phyloP scores from a whole-genome alignment of 805 yeast genomes.

The Saturnispora gosingensis region DNA sequence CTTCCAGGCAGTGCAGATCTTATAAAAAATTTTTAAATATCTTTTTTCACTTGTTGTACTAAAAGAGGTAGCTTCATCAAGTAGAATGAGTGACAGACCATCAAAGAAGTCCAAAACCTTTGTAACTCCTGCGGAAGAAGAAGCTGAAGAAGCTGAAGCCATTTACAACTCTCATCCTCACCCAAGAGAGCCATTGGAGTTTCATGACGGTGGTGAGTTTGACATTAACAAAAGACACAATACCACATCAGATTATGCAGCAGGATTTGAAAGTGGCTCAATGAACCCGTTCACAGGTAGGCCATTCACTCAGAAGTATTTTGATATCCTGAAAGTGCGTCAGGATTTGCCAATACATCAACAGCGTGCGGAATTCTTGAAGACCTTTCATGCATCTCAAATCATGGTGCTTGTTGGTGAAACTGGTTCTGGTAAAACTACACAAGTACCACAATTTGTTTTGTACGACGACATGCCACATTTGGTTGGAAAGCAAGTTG shows the following conservation, averaged over 20 bases:
- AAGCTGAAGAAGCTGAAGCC: constrained; percentile 50
- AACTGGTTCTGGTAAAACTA: constrained; percentile 98
- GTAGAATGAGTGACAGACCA: constrained; percentile 30
- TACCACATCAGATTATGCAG: constrained; percentile 60
- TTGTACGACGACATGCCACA: constrained; percentile 89
- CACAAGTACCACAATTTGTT: constrained; percentile 96
- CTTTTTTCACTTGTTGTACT: neutral
- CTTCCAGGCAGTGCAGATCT: neutral
- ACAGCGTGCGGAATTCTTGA: constrained; percentile 82
- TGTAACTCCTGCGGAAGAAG: constrained; percentile 57
- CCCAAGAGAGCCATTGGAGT: constrained; percentile 31
- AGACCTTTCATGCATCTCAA: constrained; percentile 77
- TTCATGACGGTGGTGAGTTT: constrained; percentile 64
- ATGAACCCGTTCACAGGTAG: constrained; percentile 76
- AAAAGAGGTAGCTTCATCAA: neutral
- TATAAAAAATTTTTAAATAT: neutral
- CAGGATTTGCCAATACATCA: constrained; percentile 89
- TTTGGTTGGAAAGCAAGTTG: constrained; percentile 72
- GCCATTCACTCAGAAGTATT: constrained; percentile 53
- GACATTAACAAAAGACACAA: constrained; percentile 43
- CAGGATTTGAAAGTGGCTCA: constrained; percentile 44
- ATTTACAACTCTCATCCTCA: constrained; percentile 38
- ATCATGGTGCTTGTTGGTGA: constrained; percentile 98
- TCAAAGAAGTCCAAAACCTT: constrained; percentile 43
- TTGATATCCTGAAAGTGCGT: constrained; percentile 68